Percentiles rank a stretch among this genome's conserved stretches.
These are phyloP conservation scores for Perkinsus olseni DNA, from an alignment of 169 alveolate species.

Conservation along the genomic window DNA sequence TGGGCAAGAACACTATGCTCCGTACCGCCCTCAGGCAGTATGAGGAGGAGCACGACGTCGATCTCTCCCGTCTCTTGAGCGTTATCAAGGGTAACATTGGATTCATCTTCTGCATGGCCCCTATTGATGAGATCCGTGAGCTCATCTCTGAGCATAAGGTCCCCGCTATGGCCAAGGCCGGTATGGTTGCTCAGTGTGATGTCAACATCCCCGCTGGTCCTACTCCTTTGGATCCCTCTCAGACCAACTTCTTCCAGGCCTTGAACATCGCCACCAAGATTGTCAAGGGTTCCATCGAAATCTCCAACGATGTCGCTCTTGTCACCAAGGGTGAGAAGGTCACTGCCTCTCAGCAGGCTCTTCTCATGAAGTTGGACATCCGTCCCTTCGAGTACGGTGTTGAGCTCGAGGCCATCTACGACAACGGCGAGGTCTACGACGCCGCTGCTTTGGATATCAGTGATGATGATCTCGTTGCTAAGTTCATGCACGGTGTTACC, in stretches of 20 bases:
- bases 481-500: conserved; percentile 71
- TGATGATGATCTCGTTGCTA: conserved; percentile 72
- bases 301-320: conserved; percentile 85
- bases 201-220: conserved; percentile 98
- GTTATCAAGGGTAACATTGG: conserved; percentile 88
- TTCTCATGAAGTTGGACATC: conserved; percentile 88
- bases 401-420: conserved; percentile 82
- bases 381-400: conserved; percentile 96
- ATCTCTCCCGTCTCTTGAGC: conserved; percentile 70
- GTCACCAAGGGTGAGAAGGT: conserved; percentile 88
- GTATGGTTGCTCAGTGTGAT: conserved; percentile 92
- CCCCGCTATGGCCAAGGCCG: conserved; percentile 97
- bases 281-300: conserved; percentile 95
- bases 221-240: conserved; percentile 98
- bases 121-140: conserved; percentile 46
- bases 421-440: conserved; percentile 84
- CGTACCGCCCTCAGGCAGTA: conserved; percentile 79
- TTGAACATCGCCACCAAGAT: conserved; percentile 96
- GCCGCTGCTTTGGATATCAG: conserved; percentile 91
- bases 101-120: conserved; percentile 85
- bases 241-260: conserved; percentile 97
- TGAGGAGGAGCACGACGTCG: conserved; percentile 54
- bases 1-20: conserved; percentile 95
- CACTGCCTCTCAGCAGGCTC: conserved; percentile 91
- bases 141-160: conserved; percentile 77